Evolutionary conservation across 768 basidiomycete genomes (phyloP).

Genomic region (Trametes cinnabarina): DNA sequence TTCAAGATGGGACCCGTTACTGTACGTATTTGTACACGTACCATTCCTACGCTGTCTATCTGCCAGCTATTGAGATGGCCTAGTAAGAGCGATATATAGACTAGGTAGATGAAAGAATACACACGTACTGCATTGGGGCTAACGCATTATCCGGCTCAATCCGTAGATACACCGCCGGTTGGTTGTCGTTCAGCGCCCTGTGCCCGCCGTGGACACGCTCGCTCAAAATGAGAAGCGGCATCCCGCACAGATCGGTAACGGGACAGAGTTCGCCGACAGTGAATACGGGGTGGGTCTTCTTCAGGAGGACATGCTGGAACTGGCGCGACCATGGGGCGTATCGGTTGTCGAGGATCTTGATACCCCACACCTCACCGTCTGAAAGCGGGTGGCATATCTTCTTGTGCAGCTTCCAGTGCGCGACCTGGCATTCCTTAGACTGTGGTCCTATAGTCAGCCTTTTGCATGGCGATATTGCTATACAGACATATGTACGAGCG

Average conservation of each 20-base stretch:
- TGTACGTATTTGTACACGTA: too few species aligned
- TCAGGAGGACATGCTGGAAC: conserved; percentile 23
- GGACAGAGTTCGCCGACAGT: conserved; percentile 22
- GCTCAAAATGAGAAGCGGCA: conserved; percentile 23
- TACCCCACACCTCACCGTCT: conserved; percentile 24
- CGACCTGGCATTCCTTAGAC: conserved; percentile 23
- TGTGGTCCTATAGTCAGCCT: neutral
- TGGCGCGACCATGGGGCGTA: conserved; percentile 7
- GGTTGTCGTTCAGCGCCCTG: conserved; percentile 11
- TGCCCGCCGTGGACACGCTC: conserved; percentile 9
- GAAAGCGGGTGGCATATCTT: conserved; percentile 19
- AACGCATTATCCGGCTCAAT: conserved; percentile 22
- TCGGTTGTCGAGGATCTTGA: conserved; percentile 21
- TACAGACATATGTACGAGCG: neutral
- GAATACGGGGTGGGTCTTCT: conserved; percentile 19
- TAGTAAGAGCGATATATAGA: too few species aligned
- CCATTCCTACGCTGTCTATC: conserved; percentile 1
- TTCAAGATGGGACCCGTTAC: too few species aligned
- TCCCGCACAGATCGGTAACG: conserved; percentile 16
- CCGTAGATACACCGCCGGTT: conserved; percentile 25
- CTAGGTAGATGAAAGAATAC: too few species aligned
- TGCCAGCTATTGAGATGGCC: conserved; percentile 9
- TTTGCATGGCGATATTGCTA: neutral
- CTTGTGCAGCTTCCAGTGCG: conserved; percentile 27
- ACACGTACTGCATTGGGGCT: conserved; percentile 19